Evolutionary conservation across 2,329 filamentous ascomycete species (phyloP).

Genomic region (Neonectria faginata): DNA sequence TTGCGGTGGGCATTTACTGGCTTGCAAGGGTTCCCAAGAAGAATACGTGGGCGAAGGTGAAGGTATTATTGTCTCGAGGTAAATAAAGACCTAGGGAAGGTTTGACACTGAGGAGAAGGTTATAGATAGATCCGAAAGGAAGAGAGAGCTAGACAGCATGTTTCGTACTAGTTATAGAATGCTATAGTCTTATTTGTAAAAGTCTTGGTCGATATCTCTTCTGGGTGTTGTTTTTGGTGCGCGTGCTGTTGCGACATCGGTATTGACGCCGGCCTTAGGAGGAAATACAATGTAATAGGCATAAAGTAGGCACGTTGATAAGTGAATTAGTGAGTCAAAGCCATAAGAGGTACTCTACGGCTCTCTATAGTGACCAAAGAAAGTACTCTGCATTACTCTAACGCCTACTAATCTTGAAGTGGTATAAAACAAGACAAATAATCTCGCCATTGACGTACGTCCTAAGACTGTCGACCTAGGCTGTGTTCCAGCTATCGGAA

Average conservation of each 20-base stretch:
- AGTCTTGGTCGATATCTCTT: too few relatives aligned
- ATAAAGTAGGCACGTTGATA: too few relatives aligned
- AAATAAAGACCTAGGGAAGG: neutral
- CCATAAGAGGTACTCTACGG: too few relatives aligned
- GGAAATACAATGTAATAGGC: too few relatives aligned
- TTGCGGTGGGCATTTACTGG: slow-evolving; percentile 60
- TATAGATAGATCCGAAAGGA: neutral
- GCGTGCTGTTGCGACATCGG: too few relatives aligned
- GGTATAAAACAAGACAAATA: neutral
- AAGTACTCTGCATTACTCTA: too few relatives aligned
- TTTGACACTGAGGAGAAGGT: neutral
- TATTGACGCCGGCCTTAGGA: neutral
- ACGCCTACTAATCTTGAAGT: neutral
- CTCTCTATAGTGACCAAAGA: too few relatives aligned
- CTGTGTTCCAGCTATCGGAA: too few relatives aligned
- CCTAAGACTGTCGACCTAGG: neutral
- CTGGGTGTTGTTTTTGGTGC: too few relatives aligned
- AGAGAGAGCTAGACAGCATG: neutral
- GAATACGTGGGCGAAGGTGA: slow-evolving; percentile 12
- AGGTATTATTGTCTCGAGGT: slow-evolving; percentile 2
- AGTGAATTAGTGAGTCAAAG: too few relatives aligned
- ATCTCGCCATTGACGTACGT: neutral
- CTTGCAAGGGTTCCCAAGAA: slow-evolving; percentile 48
- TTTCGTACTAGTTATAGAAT: neutral
- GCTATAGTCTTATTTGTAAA: too few relatives aligned